A percentile compares a stretch with the other conserved stretches of the same genome.
phyloP scores from a whole-genome alignment of 768 basidiomycete genomes.

The Fomitopsis serialis region DNA sequence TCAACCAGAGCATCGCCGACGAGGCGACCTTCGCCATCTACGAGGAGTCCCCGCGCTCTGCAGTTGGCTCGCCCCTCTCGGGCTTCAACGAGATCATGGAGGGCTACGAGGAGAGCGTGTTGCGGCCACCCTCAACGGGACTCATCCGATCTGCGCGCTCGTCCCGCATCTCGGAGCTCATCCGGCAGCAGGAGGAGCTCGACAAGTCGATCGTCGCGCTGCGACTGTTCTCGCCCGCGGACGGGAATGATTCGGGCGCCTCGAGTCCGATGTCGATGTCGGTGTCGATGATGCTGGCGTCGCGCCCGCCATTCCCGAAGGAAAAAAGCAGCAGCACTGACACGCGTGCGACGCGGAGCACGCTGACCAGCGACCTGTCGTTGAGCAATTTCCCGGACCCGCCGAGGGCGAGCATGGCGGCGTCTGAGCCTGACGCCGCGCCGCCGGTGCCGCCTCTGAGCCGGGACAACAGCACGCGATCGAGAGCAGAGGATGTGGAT shows the following conservation, averaged over 20 bases:
- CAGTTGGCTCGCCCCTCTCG: slow-evolving; percentile 38
- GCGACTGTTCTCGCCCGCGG: slow-evolving; percentile 31
- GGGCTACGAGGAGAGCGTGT: background rate
- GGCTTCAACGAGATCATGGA: slow-evolving; percentile 35
- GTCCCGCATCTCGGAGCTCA: slow-evolving; percentile 32
- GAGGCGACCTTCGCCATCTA: background rate
- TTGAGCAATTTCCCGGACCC: slow-evolving; percentile 68
- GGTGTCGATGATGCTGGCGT: too few relatives aligned
- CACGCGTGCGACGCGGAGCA: slow-evolving; percentile 12
- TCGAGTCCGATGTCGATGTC: too few relatives aligned
- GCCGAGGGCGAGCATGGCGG: slow-evolving; percentile 30
- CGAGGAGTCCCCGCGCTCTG: background rate
- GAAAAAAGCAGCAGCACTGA: background rate
- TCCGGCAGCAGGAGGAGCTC: slow-evolving; percentile 58
- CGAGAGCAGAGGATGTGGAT: background rate
- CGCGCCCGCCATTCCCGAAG: too few relatives aligned
- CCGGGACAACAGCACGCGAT: background rate
- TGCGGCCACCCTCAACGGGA: slow-evolving; percentile 1
- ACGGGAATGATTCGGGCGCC: background rate
- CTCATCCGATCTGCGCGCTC: slow-evolving; percentile 16
- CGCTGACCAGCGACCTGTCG: slow-evolving; percentile 53
- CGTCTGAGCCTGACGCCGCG: background rate
- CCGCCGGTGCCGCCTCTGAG: background rate
- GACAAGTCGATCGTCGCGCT: slow-evolving; percentile 61
- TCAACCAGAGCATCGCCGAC: background rate